Evolutionary conservation across 2,329 filamentous ascomycete genomes (phyloP).

Genomic region (Ophiognomonia clavigignenti-juglandacearum): DNA sequence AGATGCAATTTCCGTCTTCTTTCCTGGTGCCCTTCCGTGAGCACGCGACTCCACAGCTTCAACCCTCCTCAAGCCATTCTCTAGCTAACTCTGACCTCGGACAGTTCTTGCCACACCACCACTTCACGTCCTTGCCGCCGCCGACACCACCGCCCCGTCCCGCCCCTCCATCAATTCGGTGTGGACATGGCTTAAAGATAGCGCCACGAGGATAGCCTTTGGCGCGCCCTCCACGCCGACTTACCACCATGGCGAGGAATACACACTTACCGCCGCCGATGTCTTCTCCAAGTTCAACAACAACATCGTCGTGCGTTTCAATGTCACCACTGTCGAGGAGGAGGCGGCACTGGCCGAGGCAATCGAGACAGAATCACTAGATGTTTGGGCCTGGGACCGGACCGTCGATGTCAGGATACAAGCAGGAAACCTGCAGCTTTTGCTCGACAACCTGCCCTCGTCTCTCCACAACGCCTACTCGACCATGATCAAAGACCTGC

Average conservation of each 20-base stretch:
- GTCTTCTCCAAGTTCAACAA: conserved; percentile 54
- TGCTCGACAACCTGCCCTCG: conserved; percentile 72
- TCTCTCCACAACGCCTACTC: conserved; percentile 69
- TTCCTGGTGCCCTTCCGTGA: conserved; percentile 7
- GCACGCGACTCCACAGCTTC: not conserved
- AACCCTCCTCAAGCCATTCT: not conserved
- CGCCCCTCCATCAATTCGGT: conserved; percentile 36
- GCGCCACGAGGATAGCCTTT: conserved; percentile 45
- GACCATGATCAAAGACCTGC: conserved; percentile 74
- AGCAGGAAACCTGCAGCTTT: conserved; percentile 69
- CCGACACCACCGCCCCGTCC: conserved; percentile 16
- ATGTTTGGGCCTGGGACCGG: conserved; percentile 63
- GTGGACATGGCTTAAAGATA: conserved; percentile 46
- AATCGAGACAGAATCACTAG: conserved; percentile 70
- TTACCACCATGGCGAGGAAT: conserved; percentile 15
- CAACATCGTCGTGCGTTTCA: conserved; percentile 88
- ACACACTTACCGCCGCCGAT: conserved; percentile 20
- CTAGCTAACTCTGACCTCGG: not conserved
- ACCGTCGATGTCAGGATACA: conserved; percentile 79
- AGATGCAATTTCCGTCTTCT: conserved; percentile 11
- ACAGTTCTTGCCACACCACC: conserved; percentile 5
- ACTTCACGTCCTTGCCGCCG: conserved; percentile 2
- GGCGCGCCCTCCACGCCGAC: conserved; percentile 35
- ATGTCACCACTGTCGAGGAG: conserved; percentile 64
- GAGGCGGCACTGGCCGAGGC: conserved; percentile 68